phyloP scores from a whole-genome alignment of 106 monocot species.

The Dendrobium chrysotoxum region DNA sequence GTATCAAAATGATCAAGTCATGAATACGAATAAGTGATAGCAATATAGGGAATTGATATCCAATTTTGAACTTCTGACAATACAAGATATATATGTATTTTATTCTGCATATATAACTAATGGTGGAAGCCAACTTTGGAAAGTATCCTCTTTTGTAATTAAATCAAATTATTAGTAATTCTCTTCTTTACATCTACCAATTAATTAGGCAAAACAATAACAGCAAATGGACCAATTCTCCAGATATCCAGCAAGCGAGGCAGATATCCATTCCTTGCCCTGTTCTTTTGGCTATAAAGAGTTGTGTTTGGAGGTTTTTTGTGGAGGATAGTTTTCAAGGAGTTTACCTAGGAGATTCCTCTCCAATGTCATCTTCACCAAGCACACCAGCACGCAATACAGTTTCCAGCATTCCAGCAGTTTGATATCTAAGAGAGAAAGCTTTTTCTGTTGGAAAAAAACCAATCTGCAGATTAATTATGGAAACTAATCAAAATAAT shows the following conservation, averaged over 20 bases:
- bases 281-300: neutral
- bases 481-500: conserved; percentile 14
- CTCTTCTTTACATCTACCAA: neutral
- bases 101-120: neutral
- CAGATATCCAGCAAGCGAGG: neutral
- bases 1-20: neutral
- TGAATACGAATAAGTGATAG: neutral
- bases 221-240: neutral
- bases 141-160: neutral
- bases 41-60: neutral
- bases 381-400: conserved; percentile 85
- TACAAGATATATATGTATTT: neutral
- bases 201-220: neutral
- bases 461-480: conserved; percentile 72
- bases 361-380: conserved; percentile 94
- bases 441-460: conserved; percentile 83
- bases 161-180: neutral
- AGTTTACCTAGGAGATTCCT: conserved; percentile 78
- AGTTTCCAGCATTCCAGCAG: conserved; percentile 90
- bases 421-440: conserved; percentile 93
- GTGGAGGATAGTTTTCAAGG: neutral
- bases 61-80: neutral
- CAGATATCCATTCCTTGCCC: neutral
- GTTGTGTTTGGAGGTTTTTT: neutral
- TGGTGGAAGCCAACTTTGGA: neutral